These are phyloP conservation scores for Lactuca sativa DNA, from an alignment of 129 eudicot genomes.

Conservation along the genomic window DNA sequence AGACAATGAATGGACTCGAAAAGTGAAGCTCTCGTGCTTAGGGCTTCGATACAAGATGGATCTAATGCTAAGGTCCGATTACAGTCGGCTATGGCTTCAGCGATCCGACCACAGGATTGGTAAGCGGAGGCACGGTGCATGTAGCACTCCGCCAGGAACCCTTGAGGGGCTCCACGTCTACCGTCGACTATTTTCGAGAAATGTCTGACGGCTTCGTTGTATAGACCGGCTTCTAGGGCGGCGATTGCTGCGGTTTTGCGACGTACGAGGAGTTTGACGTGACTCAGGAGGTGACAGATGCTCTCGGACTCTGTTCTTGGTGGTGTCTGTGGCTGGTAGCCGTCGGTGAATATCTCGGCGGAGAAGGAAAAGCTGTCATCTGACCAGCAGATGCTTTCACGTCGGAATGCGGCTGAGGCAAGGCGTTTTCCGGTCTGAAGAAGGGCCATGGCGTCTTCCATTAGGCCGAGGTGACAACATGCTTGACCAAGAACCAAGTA, in stretches of 20 bases:
- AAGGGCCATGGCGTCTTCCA: constrained; percentile 97
- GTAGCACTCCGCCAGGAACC: constrained; percentile 89
- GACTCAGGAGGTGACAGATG: constrained; percentile 66
- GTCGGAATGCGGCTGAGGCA: constrained; percentile 89
- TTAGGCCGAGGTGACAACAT: constrained; percentile 83
- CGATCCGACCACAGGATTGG: constrained; percentile 61
- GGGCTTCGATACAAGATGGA: constrained; percentile 71
- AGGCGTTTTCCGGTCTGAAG: constrained; percentile 94
- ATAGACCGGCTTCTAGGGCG: constrained; percentile 88
- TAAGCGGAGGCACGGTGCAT: constrained; percentile 78
- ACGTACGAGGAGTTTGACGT: constrained; percentile 88
- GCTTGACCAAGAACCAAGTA: constrained; percentile 89
- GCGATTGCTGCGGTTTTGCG: constrained; percentile 90
- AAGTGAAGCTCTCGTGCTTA: constrained; percentile 64
- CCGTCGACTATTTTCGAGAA: constrained; percentile 90
- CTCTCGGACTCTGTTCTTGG: constrained; percentile 67
- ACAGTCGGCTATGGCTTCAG: constrained; percentile 86
- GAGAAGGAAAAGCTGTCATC: constrained; percentile 86
- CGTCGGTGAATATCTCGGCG: constrained; percentile 31
- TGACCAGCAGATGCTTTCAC: constrained; percentile 80
- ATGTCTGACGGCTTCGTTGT: constrained; percentile 79
- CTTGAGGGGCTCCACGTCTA: constrained; percentile 90
- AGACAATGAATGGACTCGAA: constrained; percentile 78
- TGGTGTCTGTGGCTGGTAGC: constrained; percentile 47
- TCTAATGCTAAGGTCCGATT: constrained; percentile 77